phyloP scores from a whole-genome alignment of 106 monocot genomes.

The Phalaenopsis aphrodite region DNA sequence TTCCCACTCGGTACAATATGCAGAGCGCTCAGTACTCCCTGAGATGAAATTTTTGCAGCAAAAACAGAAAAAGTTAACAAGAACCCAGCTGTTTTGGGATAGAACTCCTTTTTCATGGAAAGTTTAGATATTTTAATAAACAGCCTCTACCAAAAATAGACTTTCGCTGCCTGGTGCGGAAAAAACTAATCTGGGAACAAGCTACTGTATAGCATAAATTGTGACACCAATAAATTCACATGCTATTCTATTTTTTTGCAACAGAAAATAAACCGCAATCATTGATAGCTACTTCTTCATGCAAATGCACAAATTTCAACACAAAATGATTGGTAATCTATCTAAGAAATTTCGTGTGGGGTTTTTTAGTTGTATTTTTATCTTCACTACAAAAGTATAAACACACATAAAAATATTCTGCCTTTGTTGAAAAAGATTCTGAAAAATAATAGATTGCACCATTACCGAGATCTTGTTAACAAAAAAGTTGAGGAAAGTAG shows the following conservation, averaged over 20 bases:
- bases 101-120: not conserved
- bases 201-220: not conserved
- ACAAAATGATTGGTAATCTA: not conserved
- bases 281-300: too few relatives aligned
- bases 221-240: not conserved
- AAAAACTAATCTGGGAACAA: not conserved
- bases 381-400: not conserved
- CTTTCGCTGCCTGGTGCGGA: not conserved
- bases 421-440: not conserved
- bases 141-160: not conserved
- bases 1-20: constrained; percentile 23
- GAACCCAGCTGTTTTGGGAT: not conserved
- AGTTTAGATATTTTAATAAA: not conserved
- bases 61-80: not conserved
- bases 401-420: not conserved
- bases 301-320: not conserved
- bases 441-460: not conserved
- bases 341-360: not conserved
- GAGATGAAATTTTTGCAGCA: constrained; percentile 11
- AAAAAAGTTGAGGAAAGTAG: constrained; percentile 35
- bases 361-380: not conserved
- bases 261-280: not conserved
- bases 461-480: constrained; percentile 30
- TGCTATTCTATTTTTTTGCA: not conserved
- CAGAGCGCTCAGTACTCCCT: constrained; percentile 17